phyloP scores from a whole-genome alignment of 2,329 filamentous ascomycete species.

The Peltaster fructicola region DNA sequence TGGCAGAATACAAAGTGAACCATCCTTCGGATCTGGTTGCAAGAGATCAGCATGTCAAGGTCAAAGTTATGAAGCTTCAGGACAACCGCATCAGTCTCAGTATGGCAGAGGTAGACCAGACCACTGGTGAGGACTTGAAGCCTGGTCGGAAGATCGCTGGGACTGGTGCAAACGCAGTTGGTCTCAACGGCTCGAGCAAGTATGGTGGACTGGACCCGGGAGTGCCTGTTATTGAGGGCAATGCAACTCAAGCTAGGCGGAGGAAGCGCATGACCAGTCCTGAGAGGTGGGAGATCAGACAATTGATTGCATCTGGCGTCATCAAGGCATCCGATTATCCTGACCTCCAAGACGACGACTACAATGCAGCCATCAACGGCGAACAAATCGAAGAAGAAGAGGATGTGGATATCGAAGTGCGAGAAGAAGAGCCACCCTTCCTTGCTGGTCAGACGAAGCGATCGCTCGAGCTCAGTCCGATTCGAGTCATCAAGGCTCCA shows the following conservation, averaged over 20 bases:
- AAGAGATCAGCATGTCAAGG: conserved; percentile 67
- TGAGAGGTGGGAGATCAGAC: conserved; percentile 92
- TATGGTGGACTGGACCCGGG: conserved; percentile 34
- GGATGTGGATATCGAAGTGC: conserved; percentile 91
- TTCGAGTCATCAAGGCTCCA: conserved; percentile 89
- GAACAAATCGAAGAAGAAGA: conserved; percentile 87
- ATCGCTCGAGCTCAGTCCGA: conserved; percentile 83
- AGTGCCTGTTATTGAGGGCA: conserved; percentile 44
- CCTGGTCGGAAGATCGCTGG: conserved; percentile 64
- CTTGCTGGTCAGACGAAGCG: conserved; percentile 91
- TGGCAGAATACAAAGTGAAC: conserved; percentile 72
- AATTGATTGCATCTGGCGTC: conserved; percentile 88
- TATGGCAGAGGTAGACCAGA: conserved; percentile 95
- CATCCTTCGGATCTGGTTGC: conserved; percentile 79
- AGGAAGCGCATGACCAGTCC: conserved; percentile 93
- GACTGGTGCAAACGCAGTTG: conserved; percentile 80
- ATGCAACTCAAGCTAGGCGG: conserved; percentile 37
- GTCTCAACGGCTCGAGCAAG: conserved; percentile 49
- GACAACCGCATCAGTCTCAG: conserved; percentile 68
- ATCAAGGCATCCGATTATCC: conserved; percentile 87
- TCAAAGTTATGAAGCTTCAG: conserved; percentile 82
- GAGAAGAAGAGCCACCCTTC: conserved; percentile 93
- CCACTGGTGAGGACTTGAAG: conserved; percentile 64
- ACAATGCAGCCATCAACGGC: conserved; percentile 69
- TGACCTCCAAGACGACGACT: conserved; percentile 73